Conservation (phyloP, 2,329 filamentous ascomycete species). For the Alternaria arbusti region DNA sequence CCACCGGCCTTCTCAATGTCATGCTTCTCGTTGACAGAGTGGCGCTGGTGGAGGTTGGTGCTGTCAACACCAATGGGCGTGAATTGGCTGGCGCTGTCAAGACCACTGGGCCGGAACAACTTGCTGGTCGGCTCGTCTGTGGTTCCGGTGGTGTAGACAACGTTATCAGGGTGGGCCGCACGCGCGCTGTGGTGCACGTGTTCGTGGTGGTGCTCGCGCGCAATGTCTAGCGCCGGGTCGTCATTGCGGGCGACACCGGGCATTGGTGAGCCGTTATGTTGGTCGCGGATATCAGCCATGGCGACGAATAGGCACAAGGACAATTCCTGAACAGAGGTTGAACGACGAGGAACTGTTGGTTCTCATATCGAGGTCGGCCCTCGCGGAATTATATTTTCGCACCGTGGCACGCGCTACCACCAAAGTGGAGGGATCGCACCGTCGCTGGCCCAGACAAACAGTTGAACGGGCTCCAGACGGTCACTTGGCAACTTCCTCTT, state of each 20-base stretch:
- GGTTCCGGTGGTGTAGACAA: constrained; percentile 46
- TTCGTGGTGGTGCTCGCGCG: constrained; percentile 46
- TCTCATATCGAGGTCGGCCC: constrained; percentile 16
- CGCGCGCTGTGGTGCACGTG: constrained; percentile 48
- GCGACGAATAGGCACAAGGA: constrained; percentile 32
- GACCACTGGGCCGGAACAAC: constrained; percentile 45
- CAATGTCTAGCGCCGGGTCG: constrained; percentile 48
- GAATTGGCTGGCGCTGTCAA: constrained; percentile 39
- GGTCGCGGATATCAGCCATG: constrained; percentile 41
- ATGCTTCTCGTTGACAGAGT: constrained; percentile 30
- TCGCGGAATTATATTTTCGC: constrained; percentile 43
- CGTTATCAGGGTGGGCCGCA: constrained; percentile 39
- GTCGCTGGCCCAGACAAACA: constrained; percentile 36
- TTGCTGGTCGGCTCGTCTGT: constrained; percentile 40
- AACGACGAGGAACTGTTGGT: constrained; percentile 35
- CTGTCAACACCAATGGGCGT: constrained; percentile 49
- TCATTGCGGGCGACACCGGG: constrained; percentile 40
- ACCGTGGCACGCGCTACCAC: constrained; percentile 34
- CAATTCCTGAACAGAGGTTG: constrained; percentile 35
- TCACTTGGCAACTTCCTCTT: constrained; percentile 47
- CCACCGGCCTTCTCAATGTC: constrained; percentile 45
- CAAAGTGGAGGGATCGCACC: constrained; percentile 34
- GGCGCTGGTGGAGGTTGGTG: constrained; percentile 42
- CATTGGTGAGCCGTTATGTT: constrained; percentile 46
- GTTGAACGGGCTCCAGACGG: constrained; percentile 23